These are phyloP conservation scores for Aspergillus glaucus DNA, from an alignment of 2,329 filamentous ascomycete genomes.

Conservation along the genomic window DNA sequence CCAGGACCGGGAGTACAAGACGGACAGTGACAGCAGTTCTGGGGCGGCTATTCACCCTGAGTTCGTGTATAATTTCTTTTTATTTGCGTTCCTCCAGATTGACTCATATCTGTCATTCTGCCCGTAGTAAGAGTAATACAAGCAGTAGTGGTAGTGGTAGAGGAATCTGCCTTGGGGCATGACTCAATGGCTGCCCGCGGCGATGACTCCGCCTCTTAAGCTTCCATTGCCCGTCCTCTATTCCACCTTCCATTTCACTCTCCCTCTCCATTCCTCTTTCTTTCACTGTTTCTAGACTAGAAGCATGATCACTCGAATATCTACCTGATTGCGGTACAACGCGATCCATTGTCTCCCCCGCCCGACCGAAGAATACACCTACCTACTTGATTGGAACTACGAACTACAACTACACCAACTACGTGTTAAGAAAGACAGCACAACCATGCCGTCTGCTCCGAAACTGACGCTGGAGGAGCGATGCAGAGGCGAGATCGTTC, in stretches of 20 bases:
- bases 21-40: background rate
- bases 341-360: slow-evolving; percentile 21
- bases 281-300: slow-evolving; percentile 1
- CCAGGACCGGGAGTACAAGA: background rate
- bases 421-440: background rate
- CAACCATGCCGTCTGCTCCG: slow-evolving; percentile 32
- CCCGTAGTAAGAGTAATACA: too few relatives aligned
- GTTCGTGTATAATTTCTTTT: background rate
- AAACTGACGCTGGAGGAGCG: slow-evolving; percentile 70
- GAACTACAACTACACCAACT: background rate
- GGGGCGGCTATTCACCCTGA: background rate
- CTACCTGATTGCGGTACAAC: slow-evolving; percentile 28
- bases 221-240: slow-evolving; percentile 9
- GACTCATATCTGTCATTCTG: slow-evolving; percentile 2
- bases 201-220: slow-evolving; percentile 26
- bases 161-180: background rate
- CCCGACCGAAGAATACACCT: slow-evolving; percentile 14
- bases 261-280: slow-evolving; percentile 1
- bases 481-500: slow-evolving; percentile 78
- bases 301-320: slow-evolving; percentile 43
- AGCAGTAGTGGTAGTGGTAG: too few relatives aligned
- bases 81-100: background rate
- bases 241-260: slow-evolving; percentile 3
- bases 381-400: background rate
- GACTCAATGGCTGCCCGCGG: slow-evolving; percentile 1